Evolutionary conservation across 139 green algal genomes (phyloP), one percentile per base, ranked within the genome.

Genomic region (Asterochloris erici): DNA sequence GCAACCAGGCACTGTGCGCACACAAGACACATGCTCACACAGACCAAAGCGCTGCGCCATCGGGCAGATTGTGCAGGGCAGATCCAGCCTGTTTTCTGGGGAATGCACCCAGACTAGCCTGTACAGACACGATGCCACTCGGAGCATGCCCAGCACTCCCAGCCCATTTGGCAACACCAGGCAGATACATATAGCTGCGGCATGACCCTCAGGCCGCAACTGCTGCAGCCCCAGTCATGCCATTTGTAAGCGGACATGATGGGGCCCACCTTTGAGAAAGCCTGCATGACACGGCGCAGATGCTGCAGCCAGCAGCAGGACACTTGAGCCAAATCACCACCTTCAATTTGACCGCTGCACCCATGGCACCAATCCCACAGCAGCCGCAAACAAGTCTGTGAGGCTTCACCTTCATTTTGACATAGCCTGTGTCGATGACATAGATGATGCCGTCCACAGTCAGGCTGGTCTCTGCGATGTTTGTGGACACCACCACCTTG

Each of bases 401-500:
- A 54, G 38, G 38, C 38, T 81, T 92, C 14, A 94, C 90, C 85
- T 97, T 98, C 84, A 97, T 93, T 89, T 99, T 98, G 79, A 91
- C 91, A 82, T 96, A 98, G 29, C 95, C 93, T 14, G 87, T 91
- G 90, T 99, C 96, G 21, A 99, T 93, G 63, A 99, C 96, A 85
- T 99, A 99, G 66, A 94, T 83, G 83, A 98, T 97, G 78, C 96
- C 96, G 79, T 99, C 96, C 24, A 99, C 90, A 0, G 97, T 99
- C 24, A 99, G 90, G 1, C 87, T 95, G n/a, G 97, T 99, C 89
- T 99, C 97, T 0, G 97, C 97, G 68, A 99, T 99, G 90, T 99
- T 99, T 79, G 97, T 99, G 64, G 94, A 93, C 38, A 99, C 93
- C 76, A 98, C 94, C 82, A 86, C 91, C 91, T 98, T 99, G 83